Percentiles rank a stretch among this genome's conserved stretches.
Evolutionary conservation across 1,139 yeast species (phyloP).

Genomic region (Schwanniomyces etchellsii): DNA sequence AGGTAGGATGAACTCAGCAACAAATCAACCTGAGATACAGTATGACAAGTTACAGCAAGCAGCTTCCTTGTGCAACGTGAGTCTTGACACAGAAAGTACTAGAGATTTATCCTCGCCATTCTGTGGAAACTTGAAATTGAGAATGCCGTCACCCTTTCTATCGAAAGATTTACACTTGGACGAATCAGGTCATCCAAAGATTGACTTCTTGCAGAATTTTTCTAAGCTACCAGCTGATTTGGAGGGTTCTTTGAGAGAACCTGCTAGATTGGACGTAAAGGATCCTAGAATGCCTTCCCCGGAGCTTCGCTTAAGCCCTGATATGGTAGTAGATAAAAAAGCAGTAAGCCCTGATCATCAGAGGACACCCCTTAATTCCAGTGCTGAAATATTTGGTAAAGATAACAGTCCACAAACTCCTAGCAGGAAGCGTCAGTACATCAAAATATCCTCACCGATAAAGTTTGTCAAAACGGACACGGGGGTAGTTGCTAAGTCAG

Average conservation of each 20-base stretch:
- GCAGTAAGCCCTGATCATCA: background rate
- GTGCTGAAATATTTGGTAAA: too few species aligned
- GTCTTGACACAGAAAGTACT: constrained; percentile 23
- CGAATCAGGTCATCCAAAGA: constrained; percentile 8
- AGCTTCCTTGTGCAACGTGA: constrained; percentile 36
- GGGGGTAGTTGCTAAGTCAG: constrained; percentile 12
- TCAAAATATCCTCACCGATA: constrained; percentile 13
- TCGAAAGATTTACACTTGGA: constrained; percentile 6
- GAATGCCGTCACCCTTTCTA: constrained; percentile 28
- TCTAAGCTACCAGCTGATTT: constrained; percentile 37
- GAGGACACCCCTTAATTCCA: too few species aligned
- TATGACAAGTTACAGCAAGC: constrained; percentile 32
- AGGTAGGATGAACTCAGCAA: constrained; percentile 22
- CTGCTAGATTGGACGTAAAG: constrained; percentile 3
- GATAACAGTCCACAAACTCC: background rate
- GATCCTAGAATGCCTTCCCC: background rate
- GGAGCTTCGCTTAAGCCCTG: background rate
- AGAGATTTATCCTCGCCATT: too few species aligned
- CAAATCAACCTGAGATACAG: constrained; percentile 20
- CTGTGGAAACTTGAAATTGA: constrained; percentile 30
- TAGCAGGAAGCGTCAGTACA: background rate
- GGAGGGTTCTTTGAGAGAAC: constrained; percentile 14
- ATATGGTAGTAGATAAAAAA: background rate
- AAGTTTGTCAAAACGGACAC: constrained; percentile 27
- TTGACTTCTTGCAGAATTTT: constrained; percentile 11